phyloP scores from a whole-genome alignment of 75 land plant genomes.

The Selaginella tamariscina region DNA sequence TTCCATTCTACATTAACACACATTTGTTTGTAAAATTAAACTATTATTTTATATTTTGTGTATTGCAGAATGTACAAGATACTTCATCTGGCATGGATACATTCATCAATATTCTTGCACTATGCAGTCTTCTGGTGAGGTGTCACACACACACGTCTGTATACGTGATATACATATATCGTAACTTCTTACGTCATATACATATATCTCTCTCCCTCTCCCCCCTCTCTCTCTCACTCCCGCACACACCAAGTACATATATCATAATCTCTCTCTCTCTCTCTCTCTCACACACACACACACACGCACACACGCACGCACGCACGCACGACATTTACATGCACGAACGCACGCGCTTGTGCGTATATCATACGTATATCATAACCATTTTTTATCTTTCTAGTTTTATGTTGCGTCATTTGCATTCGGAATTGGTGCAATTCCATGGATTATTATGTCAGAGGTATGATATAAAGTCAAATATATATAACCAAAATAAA shows the following conservation, averaged over 20 bases:
- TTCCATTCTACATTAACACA: too few relatives aligned
- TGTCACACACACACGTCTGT: too few relatives aligned
- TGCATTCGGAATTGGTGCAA: slow-evolving; percentile 76
- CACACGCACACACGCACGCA: too few relatives aligned
- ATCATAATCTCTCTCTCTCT: too few relatives aligned
- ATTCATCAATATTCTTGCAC: slow-evolving; percentile 37
- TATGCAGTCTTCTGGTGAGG: slow-evolving; percentile 58
- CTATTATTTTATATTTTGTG: neutral
- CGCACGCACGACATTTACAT: too few relatives aligned
- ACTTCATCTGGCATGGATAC: slow-evolving; percentile 13
- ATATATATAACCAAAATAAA: neutral
- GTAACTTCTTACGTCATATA: neutral
- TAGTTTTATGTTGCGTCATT: slow-evolving; percentile 55
- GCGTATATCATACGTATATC: too few relatives aligned
- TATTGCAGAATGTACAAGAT: neutral
- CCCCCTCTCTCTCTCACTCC: neutral
- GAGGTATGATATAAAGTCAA: slow-evolving; percentile 46
- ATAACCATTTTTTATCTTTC: neutral
- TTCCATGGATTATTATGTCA: slow-evolving; percentile 96
- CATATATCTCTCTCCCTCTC: neutral
- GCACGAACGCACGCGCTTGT: too few relatives aligned
- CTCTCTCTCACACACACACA: too few relatives aligned
- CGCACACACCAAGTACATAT: neutral
- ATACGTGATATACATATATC: slow-evolving; percentile 7
- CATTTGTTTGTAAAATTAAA: neutral